phyloP scores from a whole-genome alignment of 441 rosid species.

The Melastoma candidum region DNA sequence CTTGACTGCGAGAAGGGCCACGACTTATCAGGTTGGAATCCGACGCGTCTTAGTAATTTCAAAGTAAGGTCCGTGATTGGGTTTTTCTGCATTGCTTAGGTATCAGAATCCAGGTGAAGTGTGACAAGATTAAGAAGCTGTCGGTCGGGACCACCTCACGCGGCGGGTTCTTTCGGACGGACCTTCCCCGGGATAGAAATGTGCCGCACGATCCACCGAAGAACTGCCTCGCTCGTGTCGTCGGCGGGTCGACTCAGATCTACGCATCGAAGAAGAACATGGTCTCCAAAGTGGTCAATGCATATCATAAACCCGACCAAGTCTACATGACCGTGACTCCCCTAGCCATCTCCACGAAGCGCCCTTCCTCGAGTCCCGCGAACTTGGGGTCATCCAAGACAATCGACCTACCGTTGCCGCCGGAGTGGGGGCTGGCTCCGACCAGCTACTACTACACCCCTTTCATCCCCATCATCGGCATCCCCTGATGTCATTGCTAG shows the following conservation, averaged over 20 bases:
- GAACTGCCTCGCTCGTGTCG: slow-evolving; percentile 49
- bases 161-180: slow-evolving; percentile 44
- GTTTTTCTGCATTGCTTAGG: slow-evolving; percentile 24
- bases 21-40: slow-evolving; percentile 48
- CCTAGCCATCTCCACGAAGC: slow-evolving; percentile 45
- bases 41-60: neutral
- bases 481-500: slow-evolving; percentile 30
- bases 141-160: slow-evolving; percentile 31
- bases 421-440: slow-evolving; percentile 85
- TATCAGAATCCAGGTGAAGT: slow-evolving; percentile 50
- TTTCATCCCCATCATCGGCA: slow-evolving; percentile 75
- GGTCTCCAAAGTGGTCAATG: slow-evolving; percentile 37
- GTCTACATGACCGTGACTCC: slow-evolving; percentile 45
- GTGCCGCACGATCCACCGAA: slow-evolving; percentile 1
- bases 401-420: slow-evolving; percentile 63
- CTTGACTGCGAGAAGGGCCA: slow-evolving; percentile 35
- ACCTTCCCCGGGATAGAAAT: slow-evolving; percentile 29
- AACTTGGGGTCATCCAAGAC: slow-evolving; percentile 48
- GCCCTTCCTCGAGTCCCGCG: slow-evolving; percentile 23
- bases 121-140: slow-evolving; percentile 33
- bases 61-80: neutral
- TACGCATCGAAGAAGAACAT: slow-evolving; percentile 34
- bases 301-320: neutral
- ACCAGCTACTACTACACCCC: slow-evolving; percentile 59
- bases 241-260: slow-evolving; percentile 51